phyloP scores from a whole-genome alignment of 1,139 yeast genomes.

The Sugiyamaella japonica region DNA sequence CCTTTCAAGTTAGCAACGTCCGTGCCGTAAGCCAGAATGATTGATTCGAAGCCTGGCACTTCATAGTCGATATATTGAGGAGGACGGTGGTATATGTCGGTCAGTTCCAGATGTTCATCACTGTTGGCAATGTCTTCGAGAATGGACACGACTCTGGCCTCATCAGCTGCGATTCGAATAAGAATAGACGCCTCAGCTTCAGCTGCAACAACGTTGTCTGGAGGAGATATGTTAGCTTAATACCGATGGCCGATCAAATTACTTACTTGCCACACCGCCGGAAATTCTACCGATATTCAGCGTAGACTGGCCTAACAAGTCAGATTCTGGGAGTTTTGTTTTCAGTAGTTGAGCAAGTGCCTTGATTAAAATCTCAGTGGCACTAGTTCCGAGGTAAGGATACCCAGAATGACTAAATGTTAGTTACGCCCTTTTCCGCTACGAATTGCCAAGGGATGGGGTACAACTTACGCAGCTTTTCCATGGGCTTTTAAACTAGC shows the following conservation, averaged over 20 bases:
- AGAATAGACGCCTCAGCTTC: slow-evolving; percentile 52
- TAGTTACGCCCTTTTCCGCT: too few species aligned
- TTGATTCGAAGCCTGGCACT: slow-evolving; percentile 63
- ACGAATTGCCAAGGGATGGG: background rate
- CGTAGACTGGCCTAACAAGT: slow-evolving; percentile 60
- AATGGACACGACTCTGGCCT: slow-evolving; percentile 42
- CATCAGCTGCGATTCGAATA: slow-evolving; percentile 56
- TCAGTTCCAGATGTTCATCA: slow-evolving; percentile 35
- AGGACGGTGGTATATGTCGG: slow-evolving; percentile 31
- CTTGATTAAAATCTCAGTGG: slow-evolving; percentile 57
- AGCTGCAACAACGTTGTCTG: slow-evolving; percentile 62
- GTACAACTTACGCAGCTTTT: slow-evolving; percentile 45
- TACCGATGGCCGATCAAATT: background rate
- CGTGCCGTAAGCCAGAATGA: slow-evolving; percentile 59
- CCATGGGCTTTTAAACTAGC: slow-evolving; percentile 50
- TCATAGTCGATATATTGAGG: slow-evolving; percentile 58
- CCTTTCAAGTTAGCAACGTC: slow-evolving; percentile 58
- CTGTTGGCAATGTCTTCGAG: slow-evolving; percentile 43
- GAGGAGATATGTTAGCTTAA: slow-evolving; percentile 19
- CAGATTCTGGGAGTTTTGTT: slow-evolving; percentile 50
- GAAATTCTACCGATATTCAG: slow-evolving; percentile 57
- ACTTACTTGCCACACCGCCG: slow-evolving; percentile 55
- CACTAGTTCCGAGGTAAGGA: slow-evolving; percentile 67
- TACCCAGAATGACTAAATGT: slow-evolving; percentile 58
- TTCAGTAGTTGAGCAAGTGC: slow-evolving; percentile 47